Conservation (phyloP, 345 rosid species). For the Diplotaxis tenuifolia region DNA sequence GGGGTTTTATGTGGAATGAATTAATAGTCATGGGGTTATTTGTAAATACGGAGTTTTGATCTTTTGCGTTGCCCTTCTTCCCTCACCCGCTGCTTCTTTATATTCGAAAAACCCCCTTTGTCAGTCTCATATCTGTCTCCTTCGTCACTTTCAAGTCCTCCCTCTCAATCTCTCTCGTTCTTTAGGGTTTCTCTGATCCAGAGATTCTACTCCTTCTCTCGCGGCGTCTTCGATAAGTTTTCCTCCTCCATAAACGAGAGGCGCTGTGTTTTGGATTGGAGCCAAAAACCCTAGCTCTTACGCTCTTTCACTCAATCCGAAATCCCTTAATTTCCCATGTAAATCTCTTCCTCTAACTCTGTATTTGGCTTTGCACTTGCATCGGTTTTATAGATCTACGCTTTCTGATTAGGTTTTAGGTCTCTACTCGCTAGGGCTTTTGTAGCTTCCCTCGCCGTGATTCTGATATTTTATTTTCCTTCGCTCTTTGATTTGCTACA, state of each 20-base stretch:
- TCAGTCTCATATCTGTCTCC: background rate
- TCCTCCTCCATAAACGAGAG: background rate
- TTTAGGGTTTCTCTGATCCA: slow-evolving; percentile 31
- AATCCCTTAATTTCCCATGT: slow-evolving; percentile 24
- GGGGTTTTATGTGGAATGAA: background rate
- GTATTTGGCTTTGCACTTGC: slow-evolving; percentile 1
- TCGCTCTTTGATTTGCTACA: background rate
- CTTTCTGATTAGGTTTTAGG: slow-evolving; percentile 14
- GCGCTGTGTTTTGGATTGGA: background rate
- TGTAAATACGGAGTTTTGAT: background rate
- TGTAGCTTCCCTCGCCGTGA: background rate
- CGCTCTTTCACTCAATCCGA: background rate
- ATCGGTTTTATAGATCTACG: slow-evolving; percentile 27
- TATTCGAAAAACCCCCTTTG: slow-evolving; percentile 44
- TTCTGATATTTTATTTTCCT: background rate
- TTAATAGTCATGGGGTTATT: background rate
- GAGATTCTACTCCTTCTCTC: slow-evolving; percentile 4
- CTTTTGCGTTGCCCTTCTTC: background rate
- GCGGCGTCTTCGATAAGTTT: background rate
- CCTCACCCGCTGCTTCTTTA: slow-evolving; percentile 58
- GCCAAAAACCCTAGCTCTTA: slow-evolving; percentile 38
- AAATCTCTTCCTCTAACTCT: background rate
- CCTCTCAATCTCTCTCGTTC: background rate
- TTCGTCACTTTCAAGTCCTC: background rate
- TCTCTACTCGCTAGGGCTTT: slow-evolving; percentile 16